phyloP scores from a whole-genome alignment of 106 monocot species.

The Hemerocallis citrina region DNA sequence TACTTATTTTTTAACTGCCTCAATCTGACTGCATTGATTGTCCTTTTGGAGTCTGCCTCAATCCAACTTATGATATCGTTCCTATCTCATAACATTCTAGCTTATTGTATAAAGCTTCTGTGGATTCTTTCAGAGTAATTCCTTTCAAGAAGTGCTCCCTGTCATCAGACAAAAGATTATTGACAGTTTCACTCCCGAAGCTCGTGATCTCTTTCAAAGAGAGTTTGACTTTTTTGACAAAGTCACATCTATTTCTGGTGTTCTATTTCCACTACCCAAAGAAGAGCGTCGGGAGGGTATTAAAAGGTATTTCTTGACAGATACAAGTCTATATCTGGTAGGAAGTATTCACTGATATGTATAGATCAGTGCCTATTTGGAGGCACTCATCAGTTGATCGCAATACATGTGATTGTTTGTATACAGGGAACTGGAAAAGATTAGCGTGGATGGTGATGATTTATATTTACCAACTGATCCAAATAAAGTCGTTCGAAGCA shows the following conservation, averaged over 20 bases:
- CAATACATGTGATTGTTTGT: too few species aligned
- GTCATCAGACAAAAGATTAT: constrained; percentile 66
- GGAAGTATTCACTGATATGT: background rate
- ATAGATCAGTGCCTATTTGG: background rate
- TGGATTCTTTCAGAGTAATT: constrained; percentile 27
- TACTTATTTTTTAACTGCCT: too few species aligned
- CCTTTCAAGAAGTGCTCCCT: constrained; percentile 74
- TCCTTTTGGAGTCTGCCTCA: too few species aligned
- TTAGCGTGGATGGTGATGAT: constrained; percentile 70
- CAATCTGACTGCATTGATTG: too few species aligned
- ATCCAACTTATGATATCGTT: too few species aligned
- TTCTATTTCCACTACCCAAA: constrained; percentile 86
- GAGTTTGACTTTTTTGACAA: constrained; percentile 96
- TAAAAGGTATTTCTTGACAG: constrained; percentile 42
- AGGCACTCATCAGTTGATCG: background rate
- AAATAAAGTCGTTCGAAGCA: constrained; percentile 85
- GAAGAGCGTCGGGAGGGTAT: constrained; percentile 93
- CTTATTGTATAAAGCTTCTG: too few species aligned
- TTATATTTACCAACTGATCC: constrained; percentile 91
- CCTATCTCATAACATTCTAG: too few species aligned
- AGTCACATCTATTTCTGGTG: constrained; percentile 98
- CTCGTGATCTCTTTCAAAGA: constrained; percentile 85
- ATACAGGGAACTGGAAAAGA: constrained; percentile 84
- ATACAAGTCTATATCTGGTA: background rate
- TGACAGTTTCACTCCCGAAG: constrained; percentile 76